Conservation (phyloP, 768 basidiomycete species). For the Clitopilus hobsonii region DNA sequence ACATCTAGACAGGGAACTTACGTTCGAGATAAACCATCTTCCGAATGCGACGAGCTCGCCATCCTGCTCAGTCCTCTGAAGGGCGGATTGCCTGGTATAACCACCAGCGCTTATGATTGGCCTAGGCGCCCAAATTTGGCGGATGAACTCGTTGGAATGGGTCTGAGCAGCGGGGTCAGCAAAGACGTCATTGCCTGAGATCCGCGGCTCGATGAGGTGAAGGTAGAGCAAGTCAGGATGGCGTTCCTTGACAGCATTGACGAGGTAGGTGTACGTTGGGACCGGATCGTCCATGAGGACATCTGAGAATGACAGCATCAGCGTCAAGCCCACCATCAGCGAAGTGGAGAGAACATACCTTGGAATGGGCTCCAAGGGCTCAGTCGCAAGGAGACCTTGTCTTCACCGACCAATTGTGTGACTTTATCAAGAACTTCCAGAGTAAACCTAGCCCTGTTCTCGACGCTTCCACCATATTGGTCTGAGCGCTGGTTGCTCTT, state of each 20-base stretch:
- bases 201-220: constrained; percentile 40
- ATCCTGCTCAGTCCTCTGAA: constrained; percentile 27
- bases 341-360: constrained; percentile 16
- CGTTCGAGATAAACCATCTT: constrained; percentile 25
- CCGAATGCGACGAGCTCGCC: constrained; percentile 26
- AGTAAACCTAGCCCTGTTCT: constrained; percentile 52
- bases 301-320: constrained; percentile 20
- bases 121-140: constrained; percentile 38
- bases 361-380: constrained; percentile 49
- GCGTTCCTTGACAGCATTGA: constrained; percentile 28
- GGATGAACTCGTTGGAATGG: constrained; percentile 37
- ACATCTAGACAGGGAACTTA: constrained; percentile 10
- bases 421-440: constrained; percentile 53
- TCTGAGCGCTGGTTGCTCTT: constrained; percentile 54
- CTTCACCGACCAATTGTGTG: constrained; percentile 44
- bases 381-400: constrained; percentile 48
- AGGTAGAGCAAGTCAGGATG: constrained; percentile 48
- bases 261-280: constrained; percentile 49
- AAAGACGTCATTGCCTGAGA: constrained; percentile 8
- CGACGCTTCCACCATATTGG: constrained; percentile 63
- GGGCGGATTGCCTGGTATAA: constrained; percentile 34
- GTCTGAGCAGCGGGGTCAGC: constrained; percentile 6
- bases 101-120: constrained; percentile 40
- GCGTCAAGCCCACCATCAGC: constrained; percentile 6
- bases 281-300: constrained; percentile 53